These are phyloP conservation scores for Lepidium campestre DNA, from an alignment of 441 rosid species.

Conservation along the genomic window DNA sequence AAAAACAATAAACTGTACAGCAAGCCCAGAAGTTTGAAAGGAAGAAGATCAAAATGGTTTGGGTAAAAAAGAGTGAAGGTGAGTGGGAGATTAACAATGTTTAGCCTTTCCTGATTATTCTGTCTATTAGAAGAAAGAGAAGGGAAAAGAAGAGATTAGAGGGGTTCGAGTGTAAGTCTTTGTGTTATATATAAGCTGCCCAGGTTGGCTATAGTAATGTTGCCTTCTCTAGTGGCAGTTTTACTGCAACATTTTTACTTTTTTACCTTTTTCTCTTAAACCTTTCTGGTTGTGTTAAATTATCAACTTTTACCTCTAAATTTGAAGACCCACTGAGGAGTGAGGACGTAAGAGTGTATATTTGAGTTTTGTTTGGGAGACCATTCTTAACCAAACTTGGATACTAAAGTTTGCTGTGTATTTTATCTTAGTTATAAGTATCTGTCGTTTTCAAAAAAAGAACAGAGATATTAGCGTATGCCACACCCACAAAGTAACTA, in stretches of 20 bases:
- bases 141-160: constrained; percentile 2
- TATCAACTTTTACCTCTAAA: constrained; percentile 10
- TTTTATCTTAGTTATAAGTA: background rate
- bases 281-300: background rate
- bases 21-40: constrained; percentile 19
- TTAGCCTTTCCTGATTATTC: constrained; percentile 31
- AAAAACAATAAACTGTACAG: constrained; percentile 8
- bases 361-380: constrained; percentile 10
- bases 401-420: background rate
- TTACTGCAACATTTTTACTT: constrained; percentile 14
- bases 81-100: constrained; percentile 13
- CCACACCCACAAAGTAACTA: too few species aligned
- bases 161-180: constrained; percentile 3
- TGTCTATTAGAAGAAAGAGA: constrained; percentile 45
- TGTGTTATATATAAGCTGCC: constrained; percentile 57
- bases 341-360: constrained; percentile 26
- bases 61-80: background rate
- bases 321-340: constrained; percentile 26
- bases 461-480: too few species aligned
- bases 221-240: constrained; percentile 99
- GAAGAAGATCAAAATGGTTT: constrained; percentile 6
- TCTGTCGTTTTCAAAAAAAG: too few species aligned
- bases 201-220: constrained; percentile 83
- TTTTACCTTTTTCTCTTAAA: background rate
- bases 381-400: constrained; percentile 4